Evolutionary conservation across 2,329 filamentous ascomycete species (phyloP).

Genomic region (Pestalotiopsis fici): DNA sequence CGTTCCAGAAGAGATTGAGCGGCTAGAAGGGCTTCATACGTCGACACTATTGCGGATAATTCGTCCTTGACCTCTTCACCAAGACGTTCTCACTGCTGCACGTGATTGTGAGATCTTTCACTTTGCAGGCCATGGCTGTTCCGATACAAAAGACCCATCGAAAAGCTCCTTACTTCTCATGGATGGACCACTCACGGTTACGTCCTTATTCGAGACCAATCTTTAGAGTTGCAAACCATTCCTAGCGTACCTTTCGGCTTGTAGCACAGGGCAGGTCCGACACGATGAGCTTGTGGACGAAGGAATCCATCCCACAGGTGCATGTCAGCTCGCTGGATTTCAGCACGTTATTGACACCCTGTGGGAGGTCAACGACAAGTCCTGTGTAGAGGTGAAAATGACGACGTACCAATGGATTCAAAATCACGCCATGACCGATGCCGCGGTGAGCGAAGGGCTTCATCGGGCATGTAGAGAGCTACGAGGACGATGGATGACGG

Average conservation of each 20-base stretch:
- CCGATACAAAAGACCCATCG: slow-evolving; percentile 28
- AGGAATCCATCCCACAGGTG: slow-evolving; percentile 14
- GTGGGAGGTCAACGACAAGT: slow-evolving; percentile 35
- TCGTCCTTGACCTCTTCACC: too few species aligned
- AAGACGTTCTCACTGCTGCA: too few species aligned
- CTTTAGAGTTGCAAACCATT: background rate
- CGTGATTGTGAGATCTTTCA: slow-evolving; percentile 38
- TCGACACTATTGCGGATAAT: slow-evolving; percentile 16
- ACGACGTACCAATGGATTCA: slow-evolving; percentile 21
- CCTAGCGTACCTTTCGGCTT: background rate
- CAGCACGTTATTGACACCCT: slow-evolving; percentile 39
- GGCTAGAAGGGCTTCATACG: slow-evolving; percentile 22
- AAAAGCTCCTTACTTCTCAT: slow-evolving; percentile 29
- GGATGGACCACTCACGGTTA: slow-evolving; percentile 21
- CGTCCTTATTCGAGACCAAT: background rate
- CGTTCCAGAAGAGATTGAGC: background rate
- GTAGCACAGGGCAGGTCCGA: background rate
- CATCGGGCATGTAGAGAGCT: too few species aligned
- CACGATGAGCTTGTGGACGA: background rate
- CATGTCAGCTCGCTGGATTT: slow-evolving; percentile 38
- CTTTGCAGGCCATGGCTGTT: slow-evolving; percentile 40
- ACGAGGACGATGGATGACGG: too few species aligned
- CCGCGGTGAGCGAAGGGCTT: background rate
- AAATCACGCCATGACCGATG: background rate
- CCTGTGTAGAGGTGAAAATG: slow-evolving; percentile 30